These are phyloP conservation scores for sunflower (Helianthus annuus) DNA, from an alignment of 129 eudicot genomes.

Conservation along the genomic window HanXRQr2.0-SUNRISE NC_035448.2:32866961-32867460, in stretches of 20 bases:
- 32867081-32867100: constrained; percentile 61
- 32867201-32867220: not conserved
- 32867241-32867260: not conserved
- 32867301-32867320: constrained; percentile 97
- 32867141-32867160: constrained; percentile 92
- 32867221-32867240: not conserved
- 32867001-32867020: constrained; percentile 71
- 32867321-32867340: constrained; percentile 93
- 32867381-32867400: constrained; percentile 2
- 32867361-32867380: constrained; percentile 84
- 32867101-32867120: constrained; percentile 90
- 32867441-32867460: constrained; percentile 71
- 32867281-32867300: constrained; percentile 9
- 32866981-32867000: constrained; percentile 73
- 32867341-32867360: constrained; percentile 66
- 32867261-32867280: not conserved
- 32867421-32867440: not conserved
- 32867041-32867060: not conserved
- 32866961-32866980: constrained; percentile 69
- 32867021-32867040: not conserved
- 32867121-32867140: constrained; percentile 78
- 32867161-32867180: constrained; percentile 64
- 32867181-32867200: constrained; percentile 4
- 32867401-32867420: not conserved
- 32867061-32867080: too few relatives aligned